These are phyloP conservation scores for Eutypella sp. DNA, from an alignment of 2,329 filamentous ascomycete species.

Conservation along the genomic window DNA sequence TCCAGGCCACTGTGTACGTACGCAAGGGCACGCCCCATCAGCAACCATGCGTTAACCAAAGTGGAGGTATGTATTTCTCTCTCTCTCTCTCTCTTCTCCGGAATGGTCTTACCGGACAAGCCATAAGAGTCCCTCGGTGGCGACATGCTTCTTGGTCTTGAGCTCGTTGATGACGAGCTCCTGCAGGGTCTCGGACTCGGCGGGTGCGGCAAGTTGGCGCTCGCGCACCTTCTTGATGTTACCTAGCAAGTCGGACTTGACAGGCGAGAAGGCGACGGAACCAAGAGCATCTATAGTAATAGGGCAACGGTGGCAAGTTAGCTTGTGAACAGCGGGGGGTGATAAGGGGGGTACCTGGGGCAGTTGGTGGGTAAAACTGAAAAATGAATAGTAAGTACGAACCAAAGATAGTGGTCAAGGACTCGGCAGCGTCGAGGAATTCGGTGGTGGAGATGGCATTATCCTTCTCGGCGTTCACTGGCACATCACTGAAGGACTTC, in stretches of 20 bases:
- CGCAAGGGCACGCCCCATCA: too few relatives aligned
- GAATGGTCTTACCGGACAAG: constrained; percentile 64
- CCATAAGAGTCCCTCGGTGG: constrained; percentile 89
- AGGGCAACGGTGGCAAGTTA: background rate
- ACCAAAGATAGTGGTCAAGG: constrained; percentile 85
- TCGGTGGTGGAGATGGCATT: constrained; percentile 76
- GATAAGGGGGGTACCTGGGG: background rate
- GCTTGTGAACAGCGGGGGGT: constrained; percentile 3
- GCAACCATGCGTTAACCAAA: background rate
- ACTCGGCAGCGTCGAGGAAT: constrained; percentile 89
- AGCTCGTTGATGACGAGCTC: constrained; percentile 81
- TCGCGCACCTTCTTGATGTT: constrained; percentile 97
- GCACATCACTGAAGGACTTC: constrained; percentile 78
- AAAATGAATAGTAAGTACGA: constrained; percentile 17
- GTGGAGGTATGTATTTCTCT: too few relatives aligned
- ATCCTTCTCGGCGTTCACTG: constrained; percentile 65
- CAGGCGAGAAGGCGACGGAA: constrained; percentile 75
- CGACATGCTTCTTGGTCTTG: constrained; percentile 81
- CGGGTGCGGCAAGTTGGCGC: constrained; percentile 71
- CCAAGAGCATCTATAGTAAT: constrained; percentile 55
- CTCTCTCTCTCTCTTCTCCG: too few relatives aligned
- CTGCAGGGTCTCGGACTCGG: constrained; percentile 79
- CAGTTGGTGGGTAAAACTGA: background rate
- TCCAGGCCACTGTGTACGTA: constrained; percentile 71
- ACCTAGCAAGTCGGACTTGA: constrained; percentile 85